A percentile compares a stretch with the other conserved stretches of the same genome.
phyloP scores from a whole-genome alignment of 2,329 filamentous ascomycete species.

The Cercospora berteroae region DNA sequence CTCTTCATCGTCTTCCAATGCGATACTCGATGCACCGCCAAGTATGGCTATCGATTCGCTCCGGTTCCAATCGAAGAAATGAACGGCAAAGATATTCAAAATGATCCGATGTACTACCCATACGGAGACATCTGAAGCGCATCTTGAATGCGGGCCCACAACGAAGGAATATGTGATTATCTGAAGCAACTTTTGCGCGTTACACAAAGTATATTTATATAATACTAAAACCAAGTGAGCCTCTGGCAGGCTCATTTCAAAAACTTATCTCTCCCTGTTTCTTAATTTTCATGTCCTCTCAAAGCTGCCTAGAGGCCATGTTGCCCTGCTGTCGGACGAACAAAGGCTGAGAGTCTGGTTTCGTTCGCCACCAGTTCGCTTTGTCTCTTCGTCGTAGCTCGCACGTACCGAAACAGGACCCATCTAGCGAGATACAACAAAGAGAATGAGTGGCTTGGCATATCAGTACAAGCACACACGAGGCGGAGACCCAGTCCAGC shows the following conservation, averaged over 20 bases:
- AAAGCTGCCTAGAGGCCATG: neutral
- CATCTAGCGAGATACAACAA: neutral
- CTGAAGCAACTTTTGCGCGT: neutral
- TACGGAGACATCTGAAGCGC: neutral
- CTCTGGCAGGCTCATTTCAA: neutral
- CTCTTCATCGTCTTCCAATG: constrained; percentile 19
- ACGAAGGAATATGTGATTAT: neutral
- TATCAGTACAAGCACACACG: neutral
- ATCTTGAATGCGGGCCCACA: neutral
- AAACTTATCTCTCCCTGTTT: neutral
- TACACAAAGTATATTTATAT: neutral
- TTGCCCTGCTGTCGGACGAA: neutral
- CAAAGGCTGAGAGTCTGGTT: neutral
- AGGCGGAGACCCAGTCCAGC: neutral
- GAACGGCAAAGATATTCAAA: neutral
- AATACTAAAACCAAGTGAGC: neutral
- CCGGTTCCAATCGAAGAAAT: neutral
- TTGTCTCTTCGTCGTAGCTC: neutral
- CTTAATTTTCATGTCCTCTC: neutral
- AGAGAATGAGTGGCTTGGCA: neutral
- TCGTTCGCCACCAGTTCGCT: neutral
- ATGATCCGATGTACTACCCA: neutral
- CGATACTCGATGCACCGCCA: neutral
- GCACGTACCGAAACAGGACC: neutral
- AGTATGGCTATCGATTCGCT: neutral